phyloP scores from a whole-genome alignment of 2,329 filamentous ascomycete species.

The Sodiomyces alkalinus region DNA sequence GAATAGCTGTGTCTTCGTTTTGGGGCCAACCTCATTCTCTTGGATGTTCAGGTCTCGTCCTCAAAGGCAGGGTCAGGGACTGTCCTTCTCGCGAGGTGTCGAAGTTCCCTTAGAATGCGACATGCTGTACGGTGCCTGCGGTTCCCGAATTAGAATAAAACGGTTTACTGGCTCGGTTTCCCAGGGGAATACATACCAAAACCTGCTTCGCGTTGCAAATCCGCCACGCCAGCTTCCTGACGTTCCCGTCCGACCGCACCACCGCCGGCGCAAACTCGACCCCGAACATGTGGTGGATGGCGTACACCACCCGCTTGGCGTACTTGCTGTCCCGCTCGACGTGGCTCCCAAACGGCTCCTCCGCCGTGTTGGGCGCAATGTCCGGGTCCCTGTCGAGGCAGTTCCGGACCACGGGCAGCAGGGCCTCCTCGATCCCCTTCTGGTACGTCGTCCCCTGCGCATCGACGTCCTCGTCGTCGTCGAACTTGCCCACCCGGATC shows the following conservation, averaged over 20 bases:
- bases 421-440: constrained; percentile 55
- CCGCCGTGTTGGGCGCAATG: constrained; percentile 64
- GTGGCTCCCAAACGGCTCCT: constrained; percentile 71
- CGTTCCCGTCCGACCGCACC: constrained; percentile 80
- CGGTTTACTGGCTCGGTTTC: too few species aligned
- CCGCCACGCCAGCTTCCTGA: constrained; percentile 82
- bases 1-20: too few species aligned
- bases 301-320: constrained; percentile 79
- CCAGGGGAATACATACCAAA: constrained; percentile 44
- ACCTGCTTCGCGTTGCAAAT: constrained; percentile 95
- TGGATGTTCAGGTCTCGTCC: too few species aligned
- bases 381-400: constrained; percentile 87
- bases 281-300: constrained; percentile 91
- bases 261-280: constrained; percentile 90
- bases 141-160: too few species aligned
- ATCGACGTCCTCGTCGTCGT: constrained; percentile 53
- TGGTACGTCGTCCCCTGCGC: constrained; percentile 46
- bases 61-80: too few species aligned
- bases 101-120: constrained; percentile 46
- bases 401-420: constrained; percentile 75
- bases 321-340: constrained; percentile 84
- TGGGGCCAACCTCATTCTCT: too few species aligned
- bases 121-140: constrained; percentile 57
- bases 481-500: constrained; percentile 68
- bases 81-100: constrained; percentile 25